Evolutionary conservation across 116 monocot species (phyloP).

Genomic region (Phalaenopsis hybrid): DNA sequence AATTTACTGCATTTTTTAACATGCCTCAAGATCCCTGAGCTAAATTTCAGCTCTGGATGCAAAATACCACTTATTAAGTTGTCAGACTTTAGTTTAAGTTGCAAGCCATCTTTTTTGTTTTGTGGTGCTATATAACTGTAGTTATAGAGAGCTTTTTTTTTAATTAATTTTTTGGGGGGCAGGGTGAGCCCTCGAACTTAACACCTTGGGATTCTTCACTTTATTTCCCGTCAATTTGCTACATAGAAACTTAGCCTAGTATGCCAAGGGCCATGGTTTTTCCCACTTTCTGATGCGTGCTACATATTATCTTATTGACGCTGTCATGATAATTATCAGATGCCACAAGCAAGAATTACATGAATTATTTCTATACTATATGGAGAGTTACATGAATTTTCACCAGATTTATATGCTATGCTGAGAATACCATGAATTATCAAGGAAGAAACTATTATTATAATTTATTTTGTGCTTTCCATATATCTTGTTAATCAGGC

Average conservation of each 20-base stretch:
- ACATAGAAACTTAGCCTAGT: neutral
- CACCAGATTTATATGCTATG: neutral
- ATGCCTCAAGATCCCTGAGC: neutral
- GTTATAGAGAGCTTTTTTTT: too few species aligned
- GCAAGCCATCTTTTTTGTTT: neutral
- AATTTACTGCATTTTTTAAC: too few species aligned
- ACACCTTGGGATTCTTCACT: too few species aligned
- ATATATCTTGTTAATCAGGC: constrained; percentile 43
- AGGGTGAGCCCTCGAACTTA: too few species aligned
- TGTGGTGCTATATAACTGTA: neutral
- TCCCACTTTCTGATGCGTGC: neutral
- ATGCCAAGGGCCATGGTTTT: neutral
- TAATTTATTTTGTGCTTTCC: neutral
- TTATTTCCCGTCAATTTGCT: too few species aligned
- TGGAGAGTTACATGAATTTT: neutral
- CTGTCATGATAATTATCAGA: neutral
- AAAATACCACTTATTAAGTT: neutral
- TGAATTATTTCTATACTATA: too few species aligned
- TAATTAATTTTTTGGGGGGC: too few species aligned
- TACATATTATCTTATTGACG: neutral
- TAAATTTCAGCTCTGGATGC: neutral
- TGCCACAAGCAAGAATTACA: neutral
- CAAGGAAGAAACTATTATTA: neutral
- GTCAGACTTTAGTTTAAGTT: neutral
- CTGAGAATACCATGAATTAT: neutral